Evolutionary conservation across 345 rosid genomes (phyloP).

Genomic region (Eucalyptus tenuipes): DNA sequence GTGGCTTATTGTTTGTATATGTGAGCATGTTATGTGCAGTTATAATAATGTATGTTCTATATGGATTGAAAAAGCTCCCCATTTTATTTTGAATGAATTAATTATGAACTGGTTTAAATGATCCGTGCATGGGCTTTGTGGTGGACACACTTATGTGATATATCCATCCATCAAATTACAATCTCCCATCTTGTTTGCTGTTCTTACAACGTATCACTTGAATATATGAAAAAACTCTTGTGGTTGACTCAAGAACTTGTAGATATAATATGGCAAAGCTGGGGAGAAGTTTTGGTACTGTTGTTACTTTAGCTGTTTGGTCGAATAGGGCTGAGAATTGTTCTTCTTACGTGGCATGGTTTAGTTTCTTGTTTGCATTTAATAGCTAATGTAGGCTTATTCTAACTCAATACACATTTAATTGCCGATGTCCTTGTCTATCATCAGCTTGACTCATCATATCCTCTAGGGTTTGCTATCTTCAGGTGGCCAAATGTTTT

Average conservation of each 20-base stretch:
- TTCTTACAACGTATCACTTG: background rate
- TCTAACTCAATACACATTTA: background rate
- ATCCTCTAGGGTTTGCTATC: slow-evolving; percentile 19
- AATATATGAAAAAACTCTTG: background rate
- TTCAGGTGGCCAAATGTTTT: slow-evolving; percentile 24
- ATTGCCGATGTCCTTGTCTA: background rate
- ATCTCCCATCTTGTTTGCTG: background rate
- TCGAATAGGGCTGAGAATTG: background rate
- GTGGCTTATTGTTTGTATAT: background rate
- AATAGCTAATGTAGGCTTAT: background rate
- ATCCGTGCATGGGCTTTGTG: background rate
- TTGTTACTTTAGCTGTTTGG: background rate
- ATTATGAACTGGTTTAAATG: background rate
- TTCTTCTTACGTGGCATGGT: background rate
- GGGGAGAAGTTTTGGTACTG: background rate
- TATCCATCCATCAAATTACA: background rate
- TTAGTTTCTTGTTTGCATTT: background rate
- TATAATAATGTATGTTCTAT: background rate
- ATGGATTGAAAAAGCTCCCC: background rate
- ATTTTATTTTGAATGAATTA: background rate
- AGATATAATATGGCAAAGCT: background rate
- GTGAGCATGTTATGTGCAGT: background rate
- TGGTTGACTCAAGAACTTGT: background rate
- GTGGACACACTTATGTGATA: background rate
- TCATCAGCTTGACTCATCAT: background rate